Base-by-base conservation (phyloP, 371 early-diverging fungal species). In the Mortierella sp. region DNA sequence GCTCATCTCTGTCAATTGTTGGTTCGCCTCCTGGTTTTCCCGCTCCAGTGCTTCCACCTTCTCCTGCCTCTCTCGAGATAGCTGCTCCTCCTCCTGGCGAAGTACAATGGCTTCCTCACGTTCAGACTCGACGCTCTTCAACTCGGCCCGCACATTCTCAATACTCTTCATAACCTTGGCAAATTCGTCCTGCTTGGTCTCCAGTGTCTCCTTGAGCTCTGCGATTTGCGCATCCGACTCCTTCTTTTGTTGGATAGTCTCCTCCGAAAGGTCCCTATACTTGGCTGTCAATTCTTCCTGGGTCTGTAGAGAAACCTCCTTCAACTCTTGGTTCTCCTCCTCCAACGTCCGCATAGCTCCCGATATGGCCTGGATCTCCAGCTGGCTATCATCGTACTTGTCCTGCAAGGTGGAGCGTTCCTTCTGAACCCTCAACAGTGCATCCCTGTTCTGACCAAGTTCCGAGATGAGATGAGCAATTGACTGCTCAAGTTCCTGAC, bases 371-470 rank as follows among this genome's bases (percentile, higher is more conserved):
- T 81, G 72, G 16, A 84, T 48, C 3, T 77, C 71, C 47, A n/a
- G 5, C 14, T 81, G 78, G 28, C 79, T 81, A 16, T 80, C 72
- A 44, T 81, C 72, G 42, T 74, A 80, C 63, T 73, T 70, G 11
- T 72, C 72, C 24, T 81, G 74, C 55, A 85, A 58, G 2, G 28
- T 34, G 0, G 82, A 21, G 31, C 78, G 72, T 31, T 81, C 82
- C 52, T 19, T 42, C 45, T 82, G 80, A 5, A 80, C 77, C 34
- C 74, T 77, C 54, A 80, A 63, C 0, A 85, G 75, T 0, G 79
- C 73, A 26, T 82, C 78, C 14, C 80, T 79, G 50, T 82, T 85
- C 58, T 79, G 86, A 26, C 78, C 73, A 0, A 85, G 76, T 45
- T 85, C 86, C 2, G 38, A 72, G 26, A 70, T 85, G 68, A 85